phyloP scores from a whole-genome alignment of 164 flowering plant species.

The Umbellularia californica region DNA sequence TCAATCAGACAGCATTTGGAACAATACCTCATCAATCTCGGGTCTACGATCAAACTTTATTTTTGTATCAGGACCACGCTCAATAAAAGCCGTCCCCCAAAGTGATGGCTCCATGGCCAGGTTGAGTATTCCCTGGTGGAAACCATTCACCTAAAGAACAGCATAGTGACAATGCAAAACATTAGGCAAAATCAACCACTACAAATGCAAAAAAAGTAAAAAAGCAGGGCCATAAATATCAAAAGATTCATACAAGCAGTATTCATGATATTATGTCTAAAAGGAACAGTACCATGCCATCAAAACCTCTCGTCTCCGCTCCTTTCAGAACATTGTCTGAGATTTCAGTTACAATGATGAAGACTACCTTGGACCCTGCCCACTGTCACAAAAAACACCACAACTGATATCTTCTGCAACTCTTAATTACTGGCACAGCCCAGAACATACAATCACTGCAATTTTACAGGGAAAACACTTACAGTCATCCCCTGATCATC shows the following conservation, averaged over 20 bases:
- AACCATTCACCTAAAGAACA: conserved; percentile 60
- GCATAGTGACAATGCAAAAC: not conserved
- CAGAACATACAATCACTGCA: not conserved
- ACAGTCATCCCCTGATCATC: conserved; percentile 92
- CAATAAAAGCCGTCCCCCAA: conserved; percentile 70
- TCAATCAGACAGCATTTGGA: not conserved
- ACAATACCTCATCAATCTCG: conserved; percentile 80
- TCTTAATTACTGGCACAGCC: not conserved
- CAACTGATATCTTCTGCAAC: conserved; percentile 1
- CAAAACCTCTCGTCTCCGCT: conserved; percentile 83
- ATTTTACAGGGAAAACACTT: conserved; percentile 21
- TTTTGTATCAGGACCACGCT: conserved; percentile 90
- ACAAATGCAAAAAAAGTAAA: not conserved
- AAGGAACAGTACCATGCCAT: conserved; percentile 66
- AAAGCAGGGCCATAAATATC: not conserved
- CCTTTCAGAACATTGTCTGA: conserved; percentile 90
- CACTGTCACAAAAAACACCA: conserved; percentile 39
- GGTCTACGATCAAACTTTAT: conserved; percentile 83
- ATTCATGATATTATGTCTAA: not conserved
- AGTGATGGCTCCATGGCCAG: conserved; percentile 94
- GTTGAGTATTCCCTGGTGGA: conserved; percentile 89
- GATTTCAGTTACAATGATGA: conserved; percentile 83
- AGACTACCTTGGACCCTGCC: conserved; percentile 87
- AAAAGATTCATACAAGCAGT: conserved; percentile 2
- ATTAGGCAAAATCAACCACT: not conserved